Evolutionary conservation across 352 stramenopile genomes (phyloP), one percentile per base, ranked within the genome.

Genomic region (Globisporangium uncinulatum): DNA sequence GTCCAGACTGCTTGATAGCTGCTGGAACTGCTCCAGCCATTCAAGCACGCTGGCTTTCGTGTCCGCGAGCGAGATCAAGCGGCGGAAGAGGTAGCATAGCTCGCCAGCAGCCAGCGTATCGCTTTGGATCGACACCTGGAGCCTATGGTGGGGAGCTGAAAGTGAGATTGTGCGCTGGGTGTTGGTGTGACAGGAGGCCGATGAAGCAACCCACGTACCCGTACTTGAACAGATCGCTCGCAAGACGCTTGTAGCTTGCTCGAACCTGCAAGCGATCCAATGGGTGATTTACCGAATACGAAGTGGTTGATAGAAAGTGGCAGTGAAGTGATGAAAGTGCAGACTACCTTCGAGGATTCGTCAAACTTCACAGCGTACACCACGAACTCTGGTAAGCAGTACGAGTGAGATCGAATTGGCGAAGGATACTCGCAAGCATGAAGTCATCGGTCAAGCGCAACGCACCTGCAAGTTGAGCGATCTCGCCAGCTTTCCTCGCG

Each of bases 11-110:
- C 66, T 54, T 24, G 70, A 49, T 8, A 89, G 62, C 50, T 89
- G 75, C 47, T 86, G 37, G 13, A 92, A 58, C 57, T 92, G 82
- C 45, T 80, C 64, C 31, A 89, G 76, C 70, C 73, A 92, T 43
- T 87, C 75, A 13, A 76, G 62, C 34, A 66, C 69, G 21, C 59
- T 54, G 8, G 57, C 6, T 31, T 79, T 84, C 13, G 69, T 67
- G 54, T 85, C 67, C 17, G 79, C 67, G 13, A 89, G 65, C 15
- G 54, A 69, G 36, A 89, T 71, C 17, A 89, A 61, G 5, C 77
- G 76, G 31, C 83, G 79, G 53, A 92, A 74, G 17, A 89, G 31
- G 56, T 87, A 89, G 54, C 70, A 69, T 4, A 92, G 43, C 29
- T 69, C 73, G 47, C 34, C 60, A 19, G 69, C 19, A 31, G 75